Evolutionary conservation across 2,329 filamentous ascomycete genomes (phyloP).

Genomic region (Xylaria sp.): DNA sequence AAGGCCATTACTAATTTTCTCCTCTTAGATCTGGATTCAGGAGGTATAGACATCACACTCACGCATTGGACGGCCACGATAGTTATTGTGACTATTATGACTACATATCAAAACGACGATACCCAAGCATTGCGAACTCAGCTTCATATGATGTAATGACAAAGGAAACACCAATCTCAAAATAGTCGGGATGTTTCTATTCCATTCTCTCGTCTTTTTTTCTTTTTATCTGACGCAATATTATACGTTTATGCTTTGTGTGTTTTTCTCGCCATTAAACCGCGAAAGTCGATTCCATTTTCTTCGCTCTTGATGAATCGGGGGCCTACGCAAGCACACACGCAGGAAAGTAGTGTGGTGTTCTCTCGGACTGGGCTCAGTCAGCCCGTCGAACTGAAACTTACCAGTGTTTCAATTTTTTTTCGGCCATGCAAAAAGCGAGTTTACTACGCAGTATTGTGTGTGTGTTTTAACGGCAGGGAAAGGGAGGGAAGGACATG

Average conservation of each 20-base stretch:
- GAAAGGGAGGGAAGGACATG: not conserved
- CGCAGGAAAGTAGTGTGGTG: not conserved
- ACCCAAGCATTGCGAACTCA: conserved; percentile 48
- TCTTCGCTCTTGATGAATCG: not conserved
- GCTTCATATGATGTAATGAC: conserved; percentile 49
- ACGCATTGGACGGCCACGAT: conserved; percentile 36
- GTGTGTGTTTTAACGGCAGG: not conserved
- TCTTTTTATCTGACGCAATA: conserved; percentile 20
- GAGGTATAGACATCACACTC: conserved; percentile 53
- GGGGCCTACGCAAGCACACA: not conserved
- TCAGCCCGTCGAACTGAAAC: conserved; percentile 14
- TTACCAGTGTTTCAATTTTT: conserved; percentile 7
- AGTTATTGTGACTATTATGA: conserved; percentile 22
- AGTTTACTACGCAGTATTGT: not conserved
- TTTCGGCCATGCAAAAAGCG: not conserved
- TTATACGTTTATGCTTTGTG: conserved; percentile 8
- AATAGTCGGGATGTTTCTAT: conserved; percentile 23
- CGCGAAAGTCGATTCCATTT: conserved; percentile 1
- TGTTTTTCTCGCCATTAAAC: conserved; percentile 17
- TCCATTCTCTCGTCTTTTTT: conserved; percentile 6
- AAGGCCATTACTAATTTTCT: conserved; percentile 41
- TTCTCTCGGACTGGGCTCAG: not conserved
- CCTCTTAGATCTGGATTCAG: conserved; percentile 60
- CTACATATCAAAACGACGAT: conserved; percentile 47
- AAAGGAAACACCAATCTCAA: conserved; percentile 32